phyloP scores from a whole-genome alignment of 495 filamentous ascomycete species.

The Choiromyces venosus region DNA sequence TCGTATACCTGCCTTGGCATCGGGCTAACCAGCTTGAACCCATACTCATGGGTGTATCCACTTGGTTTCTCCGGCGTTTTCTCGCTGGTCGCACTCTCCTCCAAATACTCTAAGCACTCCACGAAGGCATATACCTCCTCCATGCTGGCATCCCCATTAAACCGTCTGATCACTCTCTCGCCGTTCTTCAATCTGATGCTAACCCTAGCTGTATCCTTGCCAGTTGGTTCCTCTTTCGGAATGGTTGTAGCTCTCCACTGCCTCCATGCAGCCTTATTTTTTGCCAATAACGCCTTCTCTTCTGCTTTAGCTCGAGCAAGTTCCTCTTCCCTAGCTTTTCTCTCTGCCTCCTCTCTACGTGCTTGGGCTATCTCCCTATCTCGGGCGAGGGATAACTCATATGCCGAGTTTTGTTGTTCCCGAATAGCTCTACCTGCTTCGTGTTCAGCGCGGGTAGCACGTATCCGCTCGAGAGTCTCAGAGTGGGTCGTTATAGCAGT shows the following conservation, averaged over 20 bases:
- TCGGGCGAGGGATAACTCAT: slow-evolving; percentile 79
- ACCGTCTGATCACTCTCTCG: slow-evolving; percentile 65
- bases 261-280: slow-evolving; percentile 65
- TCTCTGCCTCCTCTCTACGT: slow-evolving; percentile 51
- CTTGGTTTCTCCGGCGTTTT: slow-evolving; percentile 51
- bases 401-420: slow-evolving; percentile 81
- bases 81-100: slow-evolving; percentile 46
- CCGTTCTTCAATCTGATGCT: slow-evolving; percentile 71
- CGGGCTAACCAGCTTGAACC: slow-evolving; percentile 72
- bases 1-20: slow-evolving; percentile 76
- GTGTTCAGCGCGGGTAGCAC: slow-evolving; percentile 66
- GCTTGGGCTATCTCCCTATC: slow-evolving; percentile 80
- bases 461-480: slow-evolving; percentile 61
- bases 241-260: slow-evolving; percentile 69
- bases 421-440: slow-evolving; percentile 70
- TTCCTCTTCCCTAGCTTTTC: slow-evolving; percentile 43
- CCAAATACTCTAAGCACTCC: slow-evolving; percentile 69
- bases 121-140: slow-evolving; percentile 96
- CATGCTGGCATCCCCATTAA: slow-evolving; percentile 57
- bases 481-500: slow-evolving; percentile 63
- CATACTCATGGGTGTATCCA: slow-evolving; percentile 69
- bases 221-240: slow-evolving; percentile 59
- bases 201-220: slow-evolving; percentile 68
- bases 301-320: slow-evolving; percentile 56
- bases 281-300: slow-evolving; percentile 54